phyloP scores from a whole-genome alignment of 2,329 filamentous ascomycete species.

The Fusarium nelsonii region DNA sequence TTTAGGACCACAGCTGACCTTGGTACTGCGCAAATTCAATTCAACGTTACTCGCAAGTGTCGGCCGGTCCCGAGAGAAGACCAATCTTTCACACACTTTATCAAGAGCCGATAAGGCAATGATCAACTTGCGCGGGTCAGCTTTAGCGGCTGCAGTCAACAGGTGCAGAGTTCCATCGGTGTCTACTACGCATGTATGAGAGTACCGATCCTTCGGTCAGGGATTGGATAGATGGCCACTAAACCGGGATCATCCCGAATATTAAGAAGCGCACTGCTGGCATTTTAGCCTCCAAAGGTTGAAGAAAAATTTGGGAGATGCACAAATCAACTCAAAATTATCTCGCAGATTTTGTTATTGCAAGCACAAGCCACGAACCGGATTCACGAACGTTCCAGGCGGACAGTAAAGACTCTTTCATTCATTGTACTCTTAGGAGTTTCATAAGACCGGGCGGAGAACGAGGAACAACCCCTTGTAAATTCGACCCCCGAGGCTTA shows the following conservation, averaged over 20 bases:
- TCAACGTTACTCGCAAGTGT: conserved; percentile 37
- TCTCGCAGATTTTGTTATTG: neutral
- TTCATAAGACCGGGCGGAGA: neutral
- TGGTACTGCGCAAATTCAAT: conserved; percentile 38
- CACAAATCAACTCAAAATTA: conserved; percentile 2
- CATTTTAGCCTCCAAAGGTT: conserved; percentile 4
- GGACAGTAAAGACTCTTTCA: neutral
- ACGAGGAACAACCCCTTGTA: conserved; percentile 15
- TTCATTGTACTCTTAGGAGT: conserved; percentile 1
- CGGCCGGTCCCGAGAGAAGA: conserved; percentile 44
- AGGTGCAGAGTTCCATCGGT: conserved; percentile 45
- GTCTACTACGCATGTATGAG: conserved; percentile 22
- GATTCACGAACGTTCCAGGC: conserved; percentile 7
- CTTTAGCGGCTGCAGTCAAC: conserved; percentile 34
- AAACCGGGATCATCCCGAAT: conserved; percentile 32
- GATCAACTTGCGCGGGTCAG: conserved; percentile 40
- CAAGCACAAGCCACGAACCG: neutral
- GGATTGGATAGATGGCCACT: conserved; percentile 34
- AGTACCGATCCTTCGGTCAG: conserved; percentile 43
- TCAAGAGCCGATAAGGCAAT: conserved; percentile 39
- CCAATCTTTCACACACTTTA: conserved; percentile 30
- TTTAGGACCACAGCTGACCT: conserved; percentile 14
- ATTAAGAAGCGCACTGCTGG: conserved; percentile 12
- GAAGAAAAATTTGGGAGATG: neutral
- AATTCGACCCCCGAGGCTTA: conserved; percentile 22